phyloP scores from a whole-genome alignment of 2,329 filamentous ascomycete species.

The Ophiocordyceps sinensis region DNA sequence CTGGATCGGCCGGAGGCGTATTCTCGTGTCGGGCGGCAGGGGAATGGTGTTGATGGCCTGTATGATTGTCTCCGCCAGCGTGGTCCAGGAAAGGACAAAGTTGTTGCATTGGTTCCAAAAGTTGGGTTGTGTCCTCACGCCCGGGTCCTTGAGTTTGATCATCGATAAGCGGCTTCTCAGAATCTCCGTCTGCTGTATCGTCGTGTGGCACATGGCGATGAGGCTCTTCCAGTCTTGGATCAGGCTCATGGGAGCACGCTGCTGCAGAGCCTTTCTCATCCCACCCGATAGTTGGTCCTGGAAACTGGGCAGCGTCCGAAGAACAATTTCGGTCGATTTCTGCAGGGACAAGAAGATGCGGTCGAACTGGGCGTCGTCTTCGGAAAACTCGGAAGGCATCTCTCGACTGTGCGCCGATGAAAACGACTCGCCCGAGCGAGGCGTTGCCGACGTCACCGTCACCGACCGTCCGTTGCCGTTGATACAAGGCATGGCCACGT shows the following conservation, averaged over 20 bases:
- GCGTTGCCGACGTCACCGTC: slow-evolving; percentile 48
- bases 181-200: slow-evolving; percentile 58
- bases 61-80: slow-evolving; percentile 48
- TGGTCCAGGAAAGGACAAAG: slow-evolving; percentile 57
- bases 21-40: slow-evolving; percentile 52
- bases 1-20: slow-evolving; percentile 67
- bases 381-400: slow-evolving; percentile 46
- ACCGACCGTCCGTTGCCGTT: slow-evolving; percentile 35
- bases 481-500: slow-evolving; percentile 30
- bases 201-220: slow-evolving; percentile 54
- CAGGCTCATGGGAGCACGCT: slow-evolving; percentile 42
- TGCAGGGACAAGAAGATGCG: slow-evolving; percentile 66
- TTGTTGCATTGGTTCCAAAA: slow-evolving; percentile 62
- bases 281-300: slow-evolving; percentile 51
- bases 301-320: slow-evolving; percentile 56
- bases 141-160: slow-evolving; percentile 76
- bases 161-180: slow-evolving; percentile 59
- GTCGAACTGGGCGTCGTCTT: slow-evolving; percentile 73
- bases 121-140: slow-evolving; percentile 45
- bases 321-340: slow-evolving; percentile 57
- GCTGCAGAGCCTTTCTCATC: slow-evolving; percentile 47
- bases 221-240: slow-evolving; percentile 55
- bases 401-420: slow-evolving; percentile 33
- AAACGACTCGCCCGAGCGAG: slow-evolving; percentile 73
- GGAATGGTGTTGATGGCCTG: slow-evolving; percentile 34